Evolutionary conservation across 805 yeast species (phyloP).

Genomic region (Kluyveromyces dobzhanskii): DNA sequence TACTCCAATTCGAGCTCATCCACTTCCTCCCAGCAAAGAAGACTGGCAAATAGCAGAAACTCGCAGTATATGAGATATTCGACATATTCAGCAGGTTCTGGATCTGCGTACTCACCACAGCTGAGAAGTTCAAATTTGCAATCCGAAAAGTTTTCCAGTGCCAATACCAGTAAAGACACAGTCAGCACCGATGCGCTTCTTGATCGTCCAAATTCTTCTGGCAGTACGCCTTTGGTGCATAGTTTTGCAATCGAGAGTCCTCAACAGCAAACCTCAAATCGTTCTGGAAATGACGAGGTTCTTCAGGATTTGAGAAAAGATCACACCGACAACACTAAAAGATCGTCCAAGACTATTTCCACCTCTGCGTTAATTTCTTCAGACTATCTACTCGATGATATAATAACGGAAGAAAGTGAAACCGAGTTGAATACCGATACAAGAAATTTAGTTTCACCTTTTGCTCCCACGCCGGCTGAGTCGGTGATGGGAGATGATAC

Average conservation of each 20-base stretch:
- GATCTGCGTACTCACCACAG: slow-evolving; percentile 1
- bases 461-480: not conserved
- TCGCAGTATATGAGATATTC: not conserved
- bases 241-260: not conserved
- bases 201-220: not conserved
- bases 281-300: not conserved
- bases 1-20: not conserved
- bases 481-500: not conserved
- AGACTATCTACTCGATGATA: not conserved
- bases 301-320: not conserved
- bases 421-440: not conserved
- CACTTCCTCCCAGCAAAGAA: not conserved
- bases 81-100: not conserved
- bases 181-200: slow-evolving; percentile 6
- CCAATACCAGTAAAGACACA: slow-evolving; percentile 7
- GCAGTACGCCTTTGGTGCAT: not conserved
- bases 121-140: not conserved
- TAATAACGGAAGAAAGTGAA: slow-evolving; percentile 4
- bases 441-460: not conserved
- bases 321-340: slow-evolving; percentile 1
- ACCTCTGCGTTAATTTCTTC: slow-evolving; percentile 2
- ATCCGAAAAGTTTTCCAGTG: not conserved
- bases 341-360: slow-evolving; percentile 7
- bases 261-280: not conserved
- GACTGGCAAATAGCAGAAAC: slow-evolving; percentile 1